Percentiles rank a stretch among this genome's conserved stretches.
Evolutionary conservation across 164 flowering plant species (phyloP).

Genomic region (Amborella trichopoda): DNA sequence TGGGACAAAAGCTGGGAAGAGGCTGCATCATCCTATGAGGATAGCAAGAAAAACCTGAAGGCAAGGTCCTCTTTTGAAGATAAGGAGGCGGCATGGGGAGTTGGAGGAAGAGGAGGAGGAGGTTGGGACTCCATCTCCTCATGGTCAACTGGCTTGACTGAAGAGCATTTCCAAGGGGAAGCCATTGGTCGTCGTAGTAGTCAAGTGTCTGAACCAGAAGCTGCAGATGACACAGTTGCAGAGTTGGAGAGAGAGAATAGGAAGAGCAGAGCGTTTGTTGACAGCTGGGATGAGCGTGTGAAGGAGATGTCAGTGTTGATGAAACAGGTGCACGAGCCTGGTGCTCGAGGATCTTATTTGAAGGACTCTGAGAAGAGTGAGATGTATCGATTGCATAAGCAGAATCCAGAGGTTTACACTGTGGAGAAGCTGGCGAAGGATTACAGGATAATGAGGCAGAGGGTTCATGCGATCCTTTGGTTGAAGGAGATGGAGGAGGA

Average conservation of each 20-base stretch:
- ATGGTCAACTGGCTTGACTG: slow-evolving; percentile 78
- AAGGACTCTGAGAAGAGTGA: slow-evolving; percentile 87
- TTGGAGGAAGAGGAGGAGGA: neutral
- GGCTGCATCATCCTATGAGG: no score
- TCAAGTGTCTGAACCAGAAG: slow-evolving; percentile 4
- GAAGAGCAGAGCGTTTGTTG: slow-evolving; percentile 28
- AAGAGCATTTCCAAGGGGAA: slow-evolving; percentile 71
- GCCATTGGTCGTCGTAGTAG: slow-evolving; percentile 32
- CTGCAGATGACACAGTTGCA: slow-evolving; percentile 15
- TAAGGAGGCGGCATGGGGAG: no score
- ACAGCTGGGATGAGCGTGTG: slow-evolving; percentile 41
- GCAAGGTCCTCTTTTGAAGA: no score
- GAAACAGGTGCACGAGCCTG: slow-evolving; percentile 84
- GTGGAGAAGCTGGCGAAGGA: slow-evolving; percentile 83
- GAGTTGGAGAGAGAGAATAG: slow-evolving; percentile 28
- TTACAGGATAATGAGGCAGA: slow-evolving; percentile 80
- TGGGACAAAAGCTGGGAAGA: no score
- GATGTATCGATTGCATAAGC: slow-evolving; percentile 72
- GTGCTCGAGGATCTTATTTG: slow-evolving; percentile 69
- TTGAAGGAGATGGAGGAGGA: slow-evolving; percentile 80
- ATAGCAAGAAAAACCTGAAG: no score
- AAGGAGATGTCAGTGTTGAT: slow-evolving; percentile 28
- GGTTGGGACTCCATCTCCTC: slow-evolving; percentile 51
- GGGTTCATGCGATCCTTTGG: slow-evolving; percentile 93
- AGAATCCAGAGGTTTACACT: slow-evolving; percentile 70